These are phyloP conservation scores for Aspergillus thermomutatus DNA, from an alignment of 2,329 filamentous ascomycete genomes.

Conservation along the genomic window DNA sequence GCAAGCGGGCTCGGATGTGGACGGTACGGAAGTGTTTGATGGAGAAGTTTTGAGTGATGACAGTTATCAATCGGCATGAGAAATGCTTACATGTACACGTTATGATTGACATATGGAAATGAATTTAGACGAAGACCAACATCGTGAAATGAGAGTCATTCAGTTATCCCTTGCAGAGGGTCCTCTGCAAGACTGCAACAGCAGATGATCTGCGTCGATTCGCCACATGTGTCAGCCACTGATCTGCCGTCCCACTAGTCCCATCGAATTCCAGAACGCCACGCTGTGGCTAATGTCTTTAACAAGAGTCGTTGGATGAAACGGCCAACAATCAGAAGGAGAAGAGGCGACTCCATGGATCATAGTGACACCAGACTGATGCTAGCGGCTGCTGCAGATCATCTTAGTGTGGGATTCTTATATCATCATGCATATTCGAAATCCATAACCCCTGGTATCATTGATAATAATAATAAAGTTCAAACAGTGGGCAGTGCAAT, in stretches of 20 bases:
- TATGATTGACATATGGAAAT: background rate
- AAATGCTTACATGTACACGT: background rate
- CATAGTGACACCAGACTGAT: no score
- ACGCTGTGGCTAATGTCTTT: background rate
- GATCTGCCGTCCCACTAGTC: no score
- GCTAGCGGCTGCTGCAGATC: background rate
- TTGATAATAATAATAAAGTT: no score
- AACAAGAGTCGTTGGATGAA: background rate
- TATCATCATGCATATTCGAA: no score
- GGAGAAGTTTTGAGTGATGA: slow-evolving; percentile 62
- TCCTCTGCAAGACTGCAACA: no score
- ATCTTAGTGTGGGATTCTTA: background rate
- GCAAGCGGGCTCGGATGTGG: slow-evolving; percentile 91
- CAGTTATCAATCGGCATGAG: background rate
- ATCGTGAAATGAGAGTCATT: background rate
- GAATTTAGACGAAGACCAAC: background rate
- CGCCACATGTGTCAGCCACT: background rate
- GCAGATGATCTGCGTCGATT: background rate
- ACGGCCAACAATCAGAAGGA: background rate
- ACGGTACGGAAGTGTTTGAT: slow-evolving; percentile 81
- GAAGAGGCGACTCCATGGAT: no score
- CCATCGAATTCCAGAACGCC: no score
- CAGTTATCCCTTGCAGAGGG: background rate
- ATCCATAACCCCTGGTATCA: no score
- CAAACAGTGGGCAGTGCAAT: background rate